A percentile compares a stretch with the other conserved stretches of the same genome.
phyloP scores from a whole-genome alignment of 2,329 filamentous ascomycete genomes.

The Beauveria medogensis region DNA sequence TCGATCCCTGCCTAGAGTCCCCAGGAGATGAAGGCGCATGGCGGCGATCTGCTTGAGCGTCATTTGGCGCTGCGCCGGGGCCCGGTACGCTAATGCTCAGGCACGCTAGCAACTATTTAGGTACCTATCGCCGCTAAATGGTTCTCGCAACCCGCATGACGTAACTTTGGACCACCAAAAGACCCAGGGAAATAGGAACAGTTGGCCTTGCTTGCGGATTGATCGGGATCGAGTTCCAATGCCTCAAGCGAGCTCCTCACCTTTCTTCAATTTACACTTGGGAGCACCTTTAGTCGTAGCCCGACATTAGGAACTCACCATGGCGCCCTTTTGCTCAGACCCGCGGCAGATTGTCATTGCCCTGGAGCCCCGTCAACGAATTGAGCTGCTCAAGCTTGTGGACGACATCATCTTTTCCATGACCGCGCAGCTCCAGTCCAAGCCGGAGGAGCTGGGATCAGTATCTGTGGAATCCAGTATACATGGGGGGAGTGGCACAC shows the following conservation, averaged over 20 bases:
- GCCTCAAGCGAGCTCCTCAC: neutral
- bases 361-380: constrained; percentile 43
- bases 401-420: constrained; percentile 46
- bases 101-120: too few species aligned
- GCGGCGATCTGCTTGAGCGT: neutral
- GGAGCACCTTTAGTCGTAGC: neutral
- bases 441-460: constrained; percentile 23
- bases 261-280: neutral
- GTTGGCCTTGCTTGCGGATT: neutral
- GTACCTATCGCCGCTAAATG: neutral
- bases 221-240: neutral
- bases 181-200: neutral
- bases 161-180: neutral
- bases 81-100: too few species aligned
- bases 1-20: too few species aligned
- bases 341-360: constrained; percentile 48
- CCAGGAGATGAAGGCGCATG: neutral
- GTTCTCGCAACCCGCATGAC: neutral
- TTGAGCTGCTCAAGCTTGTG: constrained; percentile 42
- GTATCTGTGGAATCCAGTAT: constrained; percentile 16
- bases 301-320: constrained; percentile 17
- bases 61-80: neutral
- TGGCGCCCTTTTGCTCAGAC: constrained; percentile 48
- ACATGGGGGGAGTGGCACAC: neutral
- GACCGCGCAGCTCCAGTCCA: constrained; percentile 40